Evolutionary conservation across 306 rosid genomes (phyloP).

Genomic region (Castanea crenata): DNA sequence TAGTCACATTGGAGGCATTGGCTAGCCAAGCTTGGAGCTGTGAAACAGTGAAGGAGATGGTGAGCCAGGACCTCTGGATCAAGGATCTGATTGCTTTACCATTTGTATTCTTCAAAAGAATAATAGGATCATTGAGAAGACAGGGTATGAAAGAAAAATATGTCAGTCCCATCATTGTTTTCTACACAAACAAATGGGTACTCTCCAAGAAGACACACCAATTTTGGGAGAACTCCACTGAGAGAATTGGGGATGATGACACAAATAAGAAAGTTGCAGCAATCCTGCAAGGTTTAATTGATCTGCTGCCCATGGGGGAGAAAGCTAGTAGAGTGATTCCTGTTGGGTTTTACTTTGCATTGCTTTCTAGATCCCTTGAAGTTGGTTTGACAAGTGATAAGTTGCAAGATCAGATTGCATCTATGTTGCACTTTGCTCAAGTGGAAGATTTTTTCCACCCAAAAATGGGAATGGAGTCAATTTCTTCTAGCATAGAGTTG

Average conservation of each 20-base stretch:
- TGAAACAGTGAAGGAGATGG: constrained; percentile 48
- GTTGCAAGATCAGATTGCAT: constrained; percentile 59
- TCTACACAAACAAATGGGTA: constrained; percentile 76
- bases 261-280: constrained; percentile 32
- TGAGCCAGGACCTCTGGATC: constrained; percentile 72
- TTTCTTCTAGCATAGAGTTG: constrained; percentile 59
- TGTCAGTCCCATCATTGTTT: constrained; percentile 66
- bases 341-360: constrained; percentile 71
- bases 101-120: constrained; percentile 69
- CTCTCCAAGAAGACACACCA: constrained; percentile 50
- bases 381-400: constrained; percentile 40
- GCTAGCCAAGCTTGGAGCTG: constrained; percentile 58
- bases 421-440: constrained; percentile 60
- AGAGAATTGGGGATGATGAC: constrained; percentile 32
- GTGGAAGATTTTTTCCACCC: constrained; percentile 59
- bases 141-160: constrained; percentile 93
- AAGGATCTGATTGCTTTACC: constrained; percentile 82
- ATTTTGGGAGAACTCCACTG: constrained; percentile 48
- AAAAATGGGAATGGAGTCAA: constrained; percentile 33
- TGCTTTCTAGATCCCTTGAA: constrained; percentile 71
- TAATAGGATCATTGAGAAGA: constrained; percentile 68
- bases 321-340: constrained; percentile 67
- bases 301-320: constrained; percentile 57
- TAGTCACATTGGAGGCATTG: constrained; percentile 57
- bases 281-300: constrained; percentile 68